A percentile compares a stretch with the other conserved stretches of the same genome.
These are phyloP conservation scores for Heliamphora exappendiculata DNA, from an alignment of 148 eudicot species.

Conservation along the genomic window DNA sequence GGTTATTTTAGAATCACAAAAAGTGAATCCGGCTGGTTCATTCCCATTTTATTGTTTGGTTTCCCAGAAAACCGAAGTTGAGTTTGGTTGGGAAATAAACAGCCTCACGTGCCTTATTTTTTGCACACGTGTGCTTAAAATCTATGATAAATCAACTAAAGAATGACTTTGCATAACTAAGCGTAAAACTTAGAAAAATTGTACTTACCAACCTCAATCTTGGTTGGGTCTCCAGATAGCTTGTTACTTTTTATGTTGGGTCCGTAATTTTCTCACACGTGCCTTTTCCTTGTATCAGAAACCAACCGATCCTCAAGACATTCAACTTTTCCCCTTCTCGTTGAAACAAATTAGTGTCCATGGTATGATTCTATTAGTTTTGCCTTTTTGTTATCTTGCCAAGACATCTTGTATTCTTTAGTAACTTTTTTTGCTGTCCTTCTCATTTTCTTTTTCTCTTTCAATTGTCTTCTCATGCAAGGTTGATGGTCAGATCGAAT, in stretches of 20 bases:
- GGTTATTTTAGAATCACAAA: not conserved
- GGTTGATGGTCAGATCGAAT: not conserved
- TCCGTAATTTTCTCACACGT: not conserved
- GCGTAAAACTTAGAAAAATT: not conserved
- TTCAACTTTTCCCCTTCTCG: constrained; percentile 35
- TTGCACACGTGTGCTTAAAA: not conserved
- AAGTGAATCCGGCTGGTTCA: constrained; percentile 6
- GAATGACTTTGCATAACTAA: not conserved
- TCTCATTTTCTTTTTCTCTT: not conserved
- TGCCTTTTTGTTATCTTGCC: not conserved
- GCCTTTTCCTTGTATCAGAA: constrained; percentile 23
- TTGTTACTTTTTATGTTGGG: constrained; percentile 1
- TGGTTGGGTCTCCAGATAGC: not conserved
- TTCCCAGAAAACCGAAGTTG: not conserved
- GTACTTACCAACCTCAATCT: not conserved
- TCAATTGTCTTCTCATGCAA: not conserved
- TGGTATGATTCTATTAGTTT: constrained; percentile 26
- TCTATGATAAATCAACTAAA: not conserved
- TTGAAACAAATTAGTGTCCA: constrained; percentile 37
- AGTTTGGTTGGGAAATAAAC: not conserved
- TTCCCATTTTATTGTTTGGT: not conserved
- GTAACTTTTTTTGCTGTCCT: not conserved
- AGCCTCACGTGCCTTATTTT: not conserved
- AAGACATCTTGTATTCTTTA: not conserved
- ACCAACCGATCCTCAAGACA: constrained; percentile 25